Conservation (phyloP, 805 yeast species). For the Yamadazyma phyllophila region DNA sequence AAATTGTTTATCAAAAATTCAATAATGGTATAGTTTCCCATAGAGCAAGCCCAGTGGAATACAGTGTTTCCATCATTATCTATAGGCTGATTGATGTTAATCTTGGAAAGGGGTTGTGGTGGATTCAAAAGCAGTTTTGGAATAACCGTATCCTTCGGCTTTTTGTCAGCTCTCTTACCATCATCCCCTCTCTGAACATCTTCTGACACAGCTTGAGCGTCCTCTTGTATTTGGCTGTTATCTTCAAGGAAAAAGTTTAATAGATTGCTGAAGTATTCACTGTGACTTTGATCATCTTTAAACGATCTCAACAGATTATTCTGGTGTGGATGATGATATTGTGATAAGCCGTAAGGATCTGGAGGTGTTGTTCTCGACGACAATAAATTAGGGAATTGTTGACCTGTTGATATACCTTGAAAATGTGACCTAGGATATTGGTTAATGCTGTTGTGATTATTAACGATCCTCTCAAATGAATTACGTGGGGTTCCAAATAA, state of each 20-base stretch:
- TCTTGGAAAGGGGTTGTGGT: conserved; percentile 52
- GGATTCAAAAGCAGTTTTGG: conserved; percentile 49
- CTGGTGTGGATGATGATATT: conserved; percentile 34
- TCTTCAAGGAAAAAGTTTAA: conserved; percentile 55
- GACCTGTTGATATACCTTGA: conserved; percentile 2
- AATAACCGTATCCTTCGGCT: conserved; percentile 14
- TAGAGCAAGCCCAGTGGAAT: conserved; percentile 92
- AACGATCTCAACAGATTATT: conserved; percentile 16
- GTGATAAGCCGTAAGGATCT: conserved; percentile 40
- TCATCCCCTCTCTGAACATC: background rate
- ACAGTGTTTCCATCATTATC: conserved; percentile 94
- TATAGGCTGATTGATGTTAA: conserved; percentile 78
- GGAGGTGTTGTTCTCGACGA: conserved; percentile 19
- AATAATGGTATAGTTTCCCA: conserved; percentile 74
- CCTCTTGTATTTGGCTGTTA: conserved; percentile 14
- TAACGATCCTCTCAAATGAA: conserved; percentile 31
- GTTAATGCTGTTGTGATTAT: conserved; percentile 14
- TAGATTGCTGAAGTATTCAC: conserved; percentile 43
- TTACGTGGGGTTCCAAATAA: conserved; percentile 41
- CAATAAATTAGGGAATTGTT: conserved; percentile 13
- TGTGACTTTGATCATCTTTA: conserved; percentile 24
- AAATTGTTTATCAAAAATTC: conserved; percentile 60
- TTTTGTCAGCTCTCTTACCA: conserved; percentile 11
- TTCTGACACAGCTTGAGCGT: conserved; percentile 19
- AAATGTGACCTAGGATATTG: conserved; percentile 5